Base-by-base conservation (phyloP, 257 asterid species). In the Henckelia pumila region DNA sequence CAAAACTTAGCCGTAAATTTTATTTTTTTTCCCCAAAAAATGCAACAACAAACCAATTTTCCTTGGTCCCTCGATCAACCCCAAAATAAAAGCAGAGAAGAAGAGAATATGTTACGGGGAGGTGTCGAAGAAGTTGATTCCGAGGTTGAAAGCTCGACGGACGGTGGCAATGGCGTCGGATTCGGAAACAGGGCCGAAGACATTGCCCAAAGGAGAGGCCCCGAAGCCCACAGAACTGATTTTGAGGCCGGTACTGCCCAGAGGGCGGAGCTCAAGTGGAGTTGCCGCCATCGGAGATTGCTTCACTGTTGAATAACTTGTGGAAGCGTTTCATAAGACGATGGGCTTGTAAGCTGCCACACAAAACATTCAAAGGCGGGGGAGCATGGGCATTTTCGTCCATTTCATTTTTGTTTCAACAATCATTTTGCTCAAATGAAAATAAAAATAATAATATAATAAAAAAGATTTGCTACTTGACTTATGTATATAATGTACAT, bases 161-260 rank as follows among this genome's bases (percentile, higher is more conserved):
- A 94, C 97, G 76, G 93, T 56, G 76, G 86, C 84, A 76, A 86
- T 77, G 72, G 97, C 97, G 65, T 91, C 95, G 37, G 88, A 85
- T 71, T 91, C 96, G 8, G 93, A 76, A 28, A 94, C 86, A 63
- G 71, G 67, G 10, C 97, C 95, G 77, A 90, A 94, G 52, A 94
- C 99, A 6, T 86, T 83, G 59, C 99, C 97, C 33, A 91, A 89
- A n/a, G 97, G 99, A 4, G 99, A 94, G 62, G 99, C 99, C 49
- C 99, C 99, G 70, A 87, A 94, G 67, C 99, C 99, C 1, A 91
- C 84, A 64, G 81, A 80, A 78, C 99, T 91, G 22, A 94, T 72
- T 60, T 82, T 85, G 16, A 91, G n/a, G 63, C 95, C 99, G 3
- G 97, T 94, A 23, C 81, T 83, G 64, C 99, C 97, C 28, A 94